These are phyloP conservation scores for Blastomyces parvus DNA, from an alignment of 2,329 filamentous ascomycete species.

Conservation along the genomic window DNA sequence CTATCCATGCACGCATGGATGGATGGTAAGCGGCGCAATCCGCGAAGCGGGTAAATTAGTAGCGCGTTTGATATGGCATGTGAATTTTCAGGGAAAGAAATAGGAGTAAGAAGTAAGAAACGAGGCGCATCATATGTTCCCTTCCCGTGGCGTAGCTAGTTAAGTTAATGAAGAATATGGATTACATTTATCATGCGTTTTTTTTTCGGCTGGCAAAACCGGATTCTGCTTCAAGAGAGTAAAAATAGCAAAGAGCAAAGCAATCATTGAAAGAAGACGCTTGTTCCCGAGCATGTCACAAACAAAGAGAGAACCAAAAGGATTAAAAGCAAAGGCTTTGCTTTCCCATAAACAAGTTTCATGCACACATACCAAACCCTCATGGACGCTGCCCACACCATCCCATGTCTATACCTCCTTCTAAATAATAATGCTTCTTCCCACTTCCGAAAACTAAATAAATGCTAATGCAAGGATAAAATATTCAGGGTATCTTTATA, in stretches of 20 bases:
- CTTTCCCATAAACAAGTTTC: neutral
- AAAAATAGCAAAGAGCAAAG: neutral
- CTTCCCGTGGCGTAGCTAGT: neutral
- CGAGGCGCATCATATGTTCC: neutral
- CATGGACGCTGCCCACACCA: neutral
- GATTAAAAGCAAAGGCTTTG: neutral
- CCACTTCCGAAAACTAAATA: neutral
- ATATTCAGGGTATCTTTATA: constrained; percentile 1
- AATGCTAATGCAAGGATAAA: neutral
- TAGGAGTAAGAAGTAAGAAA: neutral
- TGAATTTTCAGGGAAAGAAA: neutral
- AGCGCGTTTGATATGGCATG: neutral
- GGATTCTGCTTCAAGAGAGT: neutral
- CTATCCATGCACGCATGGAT: no score
- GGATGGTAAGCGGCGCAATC: no score
- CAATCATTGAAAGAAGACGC: neutral
- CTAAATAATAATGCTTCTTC: neutral
- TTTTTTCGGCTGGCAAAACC: no score
- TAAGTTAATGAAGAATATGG: neutral
- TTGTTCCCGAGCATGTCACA: neutral
- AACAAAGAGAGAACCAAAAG: neutral
- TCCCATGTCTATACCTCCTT: neutral
- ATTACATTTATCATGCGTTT: no score
- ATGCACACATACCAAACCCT: neutral
- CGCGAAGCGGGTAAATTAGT: neutral